Evolutionary conservation across 441 rosid genomes (phyloP), one percentile per base, ranked within the genome.

Genomic region (Gossypium laxum): DNA sequence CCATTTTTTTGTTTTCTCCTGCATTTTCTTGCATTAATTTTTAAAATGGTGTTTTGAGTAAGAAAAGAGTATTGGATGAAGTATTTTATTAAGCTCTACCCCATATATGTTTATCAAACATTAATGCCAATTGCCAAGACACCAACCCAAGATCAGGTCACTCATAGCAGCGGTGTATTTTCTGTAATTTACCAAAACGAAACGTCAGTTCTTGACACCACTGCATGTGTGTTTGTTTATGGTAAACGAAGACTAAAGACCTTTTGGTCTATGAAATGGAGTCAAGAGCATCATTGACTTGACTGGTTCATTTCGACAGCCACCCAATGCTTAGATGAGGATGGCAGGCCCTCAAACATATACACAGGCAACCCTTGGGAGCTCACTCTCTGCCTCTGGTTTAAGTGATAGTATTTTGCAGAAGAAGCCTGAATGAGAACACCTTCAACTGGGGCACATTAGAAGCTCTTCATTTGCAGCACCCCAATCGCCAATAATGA

Each of bases 171-270:
- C 10, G 10, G 41, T 34, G 41, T 34, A 34, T 6, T 34, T 34
- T 34, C 1, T 34, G 10, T 34, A 34, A 34, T 34, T 34, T 34
- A 34, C 10, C 41, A 34, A 34, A 34, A 34, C 5, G 41, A 34
- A 34, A 34, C 41, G 41, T 34, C 10, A 6, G 41, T 34, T 8
- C 41, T 34, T 34, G 41, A 85, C 88, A 0, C 66, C 64, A 48
- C 82, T 82, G 60, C 95, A 90, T 1, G 91, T 84, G 66, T 90
- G 93, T 74, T 84, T 86, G 6, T 84, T 85, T 85, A 90, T 82
- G 54, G 17, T 79, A 57, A 85, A 81, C 2, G 73, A 70, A 5
- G 94, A 84, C 2, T 76, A 59, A 85, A 2, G 14, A 86, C 15
- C n/a, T 65, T 57, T 80, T 81, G 61, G 81, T 83, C 30, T 86